Evolutionary conservation across 768 basidiomycete genomes (phyloP), one percentile per base, ranked within the genome.

Genomic region (Calocybe indica): DNA sequence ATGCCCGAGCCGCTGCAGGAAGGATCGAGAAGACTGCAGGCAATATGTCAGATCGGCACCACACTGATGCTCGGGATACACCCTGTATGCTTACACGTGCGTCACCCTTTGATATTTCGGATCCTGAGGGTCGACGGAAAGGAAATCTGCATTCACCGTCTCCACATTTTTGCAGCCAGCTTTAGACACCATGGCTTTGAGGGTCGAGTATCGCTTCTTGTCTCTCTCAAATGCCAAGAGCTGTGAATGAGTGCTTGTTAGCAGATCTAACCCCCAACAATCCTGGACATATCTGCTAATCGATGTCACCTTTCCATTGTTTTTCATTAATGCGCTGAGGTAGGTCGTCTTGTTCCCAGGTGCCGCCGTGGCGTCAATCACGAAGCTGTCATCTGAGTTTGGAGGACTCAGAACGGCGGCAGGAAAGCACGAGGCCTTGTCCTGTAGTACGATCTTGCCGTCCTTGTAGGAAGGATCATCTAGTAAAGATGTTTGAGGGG

Each of bases 311-410:
- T 83, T 88, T 57, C 92, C 91, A 61, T 78, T 76, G 54, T 85
- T 85, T 12, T 71, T 61, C 88, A 97, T 91, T 38, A 97, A 69
- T 15, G 93, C 91, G 55, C 89, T 88, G 15, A 98, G 66, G 64
- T 95, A 92, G 6, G 92, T 88, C 1, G 96, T 98, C 69, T 99
- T 99, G 69, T 99, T 99, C 0, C 96, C 96, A 0, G 96, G 96
- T 1, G 96, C 96, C 36, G 93, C 88, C 8, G 93, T 98, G 9
- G 92, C 93, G 64, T 98, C 95, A 36, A 97, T 87, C 30, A 92
- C 88, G 40, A 76, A 71, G 46, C 69, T 65, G 37, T 72, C 62
- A 14, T 79, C 71, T 13, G 59, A 62, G 1, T 71, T 66, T 8
- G 84, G 85, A 37, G 90, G 88, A 14, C 82, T 76, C n/a, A 99